These are phyloP conservation scores for Apiotrichum porosum DNA, from an alignment of 1,284 basidiomycete genomes.

Conservation along the genomic window DNA sequence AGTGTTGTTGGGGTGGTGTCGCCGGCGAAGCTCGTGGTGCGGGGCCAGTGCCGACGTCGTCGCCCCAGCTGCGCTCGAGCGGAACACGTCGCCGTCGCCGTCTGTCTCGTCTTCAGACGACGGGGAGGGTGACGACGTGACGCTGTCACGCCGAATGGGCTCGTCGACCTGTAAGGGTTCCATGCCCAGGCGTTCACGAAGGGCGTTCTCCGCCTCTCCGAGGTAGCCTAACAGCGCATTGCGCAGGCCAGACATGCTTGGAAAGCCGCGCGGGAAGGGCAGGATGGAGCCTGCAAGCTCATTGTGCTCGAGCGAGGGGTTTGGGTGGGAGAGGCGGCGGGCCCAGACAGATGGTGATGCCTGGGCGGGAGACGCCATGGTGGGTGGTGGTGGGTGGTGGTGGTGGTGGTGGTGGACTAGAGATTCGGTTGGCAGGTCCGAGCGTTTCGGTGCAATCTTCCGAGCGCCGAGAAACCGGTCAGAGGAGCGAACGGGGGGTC, in stretches of 20 bases:
- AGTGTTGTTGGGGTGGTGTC: conserved; percentile 1
- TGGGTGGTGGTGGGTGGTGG: conserved; percentile 6
- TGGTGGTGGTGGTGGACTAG: conserved; percentile 6
- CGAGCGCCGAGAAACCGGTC: too few relatives aligned
- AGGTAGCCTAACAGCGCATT: conserved; percentile 45
- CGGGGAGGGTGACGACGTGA: conserved; percentile 1
- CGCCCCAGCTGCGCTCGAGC: not conserved
- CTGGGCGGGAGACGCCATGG: not conserved
- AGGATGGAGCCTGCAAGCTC: not conserved
- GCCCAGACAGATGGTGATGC: not conserved
- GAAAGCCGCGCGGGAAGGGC: conserved; percentile 10
- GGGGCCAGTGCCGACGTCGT: not conserved
- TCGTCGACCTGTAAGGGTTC: conserved; percentile 3
- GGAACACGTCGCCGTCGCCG: not conserved
- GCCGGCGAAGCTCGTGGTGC: conserved; percentile 1
- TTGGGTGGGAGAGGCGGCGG: conserved; percentile 5
- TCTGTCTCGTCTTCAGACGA: conserved; percentile 18
- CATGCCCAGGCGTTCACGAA: conserved; percentile 34
- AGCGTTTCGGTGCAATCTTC: too few relatives aligned
- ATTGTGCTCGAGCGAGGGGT: not conserved
- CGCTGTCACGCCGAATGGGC: not conserved
- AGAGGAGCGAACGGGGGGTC: too few relatives aligned
- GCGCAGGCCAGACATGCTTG: conserved; percentile 33
- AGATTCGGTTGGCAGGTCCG: not conserved
- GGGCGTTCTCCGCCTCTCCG: conserved; percentile 41